Base-by-base conservation (phyloP, 163 green algal species). In the Picocystis sp. region DNA sequence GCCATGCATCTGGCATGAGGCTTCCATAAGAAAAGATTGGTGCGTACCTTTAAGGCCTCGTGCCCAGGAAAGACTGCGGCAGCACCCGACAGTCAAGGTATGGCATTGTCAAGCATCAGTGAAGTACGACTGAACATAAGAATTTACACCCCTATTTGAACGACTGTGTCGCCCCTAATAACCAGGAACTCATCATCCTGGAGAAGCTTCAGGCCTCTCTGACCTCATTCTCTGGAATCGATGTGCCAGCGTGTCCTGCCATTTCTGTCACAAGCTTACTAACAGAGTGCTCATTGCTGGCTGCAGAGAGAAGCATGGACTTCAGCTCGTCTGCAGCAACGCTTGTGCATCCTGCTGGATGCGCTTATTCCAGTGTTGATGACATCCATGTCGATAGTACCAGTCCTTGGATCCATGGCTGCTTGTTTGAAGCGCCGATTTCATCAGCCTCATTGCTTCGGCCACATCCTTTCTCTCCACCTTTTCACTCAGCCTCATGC, bases 311-410 rank as follows among this genome's bases (percentile, higher is more conserved):
- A 9, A 54, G 47, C 47, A 33, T 54, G 19, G 47, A 34, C n/a
- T 19, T 45, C 24, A 54, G 15, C n/a, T 34, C 47, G n/a, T 45
- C 58, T 56, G 53, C 17, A 50, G 62, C 47, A 65, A 34, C 55
- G 43, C 6, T 66, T 64, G 17, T 60, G 51, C 58, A 65, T 19
- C 47, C 49, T 19, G 19, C 77, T 69, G 6, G 73, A 68, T 9
- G 74, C 74, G 1, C 56, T 78, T 17, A 85, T 61, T n/a, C 84
- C 83, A n/a, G 75, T 88, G 43, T 71, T 69, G 66, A 91, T 82
- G 22, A 77, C 62, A 59, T 91, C 81, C 78, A 94, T 86, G 67
- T 92, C 81, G 53, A 86, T 84, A 23, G 41, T 58, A 56, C 68
- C 84, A 13, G 81, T 91, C 11, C 41, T 64, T 9, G 81, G 79